phyloP scores from a whole-genome alignment of 2,329 filamentous ascomycete genomes.

The Ambrosiella xylebori region DNA sequence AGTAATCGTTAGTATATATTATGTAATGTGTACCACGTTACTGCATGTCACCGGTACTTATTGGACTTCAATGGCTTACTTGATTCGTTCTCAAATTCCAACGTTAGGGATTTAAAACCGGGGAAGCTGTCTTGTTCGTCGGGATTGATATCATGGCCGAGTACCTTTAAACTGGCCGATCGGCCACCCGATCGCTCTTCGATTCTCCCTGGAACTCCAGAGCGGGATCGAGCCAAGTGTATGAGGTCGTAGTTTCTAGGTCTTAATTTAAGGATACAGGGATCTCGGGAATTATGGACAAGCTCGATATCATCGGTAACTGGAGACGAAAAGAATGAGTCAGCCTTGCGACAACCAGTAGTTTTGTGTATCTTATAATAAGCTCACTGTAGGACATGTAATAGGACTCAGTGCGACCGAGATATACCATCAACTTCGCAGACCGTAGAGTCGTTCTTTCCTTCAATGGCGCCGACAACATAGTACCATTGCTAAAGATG shows the following conservation, averaged over 20 bases:
- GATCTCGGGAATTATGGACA: background rate
- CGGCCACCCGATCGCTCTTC: background rate
- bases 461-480: background rate
- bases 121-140: background rate
- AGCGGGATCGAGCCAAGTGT: background rate
- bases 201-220: conserved; percentile 3
- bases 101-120: background rate
- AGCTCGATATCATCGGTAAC: conserved; percentile 8
- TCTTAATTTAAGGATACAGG: conserved; percentile 2
- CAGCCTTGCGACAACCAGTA: background rate
- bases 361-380: background rate
- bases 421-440: conserved; percentile 4
- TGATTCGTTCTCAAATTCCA: conserved; percentile 6
- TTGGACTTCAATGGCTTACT: background rate
- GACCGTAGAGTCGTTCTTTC: background rate
- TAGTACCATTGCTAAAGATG: background rate
- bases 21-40: background rate
- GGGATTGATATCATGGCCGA: conserved; percentile 4
- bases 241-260: background rate
- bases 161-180: background rate
- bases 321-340: background rate
- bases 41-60: too few relatives aligned
- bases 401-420: background rate
- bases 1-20: background rate
- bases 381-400: conserved; percentile 5